A percentile compares a stretch with the other conserved stretches of the same genome.
Evolutionary conservation across 2,329 filamentous ascomycete species (phyloP).

Genomic region (Cadophora gregata): DNA sequence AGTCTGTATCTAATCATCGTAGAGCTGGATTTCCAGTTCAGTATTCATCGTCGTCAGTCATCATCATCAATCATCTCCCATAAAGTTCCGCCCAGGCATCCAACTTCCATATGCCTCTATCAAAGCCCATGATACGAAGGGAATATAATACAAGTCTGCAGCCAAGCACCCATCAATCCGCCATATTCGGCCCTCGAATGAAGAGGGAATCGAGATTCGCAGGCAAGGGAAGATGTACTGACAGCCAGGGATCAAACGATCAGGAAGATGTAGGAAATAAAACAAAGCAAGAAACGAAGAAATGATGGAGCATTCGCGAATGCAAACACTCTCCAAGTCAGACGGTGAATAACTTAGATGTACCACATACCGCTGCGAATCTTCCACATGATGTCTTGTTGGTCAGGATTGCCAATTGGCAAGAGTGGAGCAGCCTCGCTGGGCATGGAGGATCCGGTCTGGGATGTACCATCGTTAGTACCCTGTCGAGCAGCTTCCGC

Average conservation of each 20-base stretch:
- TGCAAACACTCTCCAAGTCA: conserved; percentile 23
- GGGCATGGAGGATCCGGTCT: conserved; percentile 30
- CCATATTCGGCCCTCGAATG: conserved; percentile 19
- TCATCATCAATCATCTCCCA: conserved; percentile 19
- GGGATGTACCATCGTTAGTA: conserved; percentile 28
- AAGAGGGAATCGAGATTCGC: conserved; percentile 13
- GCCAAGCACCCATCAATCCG: conserved; percentile 18
- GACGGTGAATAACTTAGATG: conserved; percentile 34
- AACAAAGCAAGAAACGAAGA: conserved; percentile 19
- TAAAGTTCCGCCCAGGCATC: conserved; percentile 16
- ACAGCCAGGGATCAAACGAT: conserved; percentile 31
- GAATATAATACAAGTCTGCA: conserved; percentile 30
- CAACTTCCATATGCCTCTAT: conserved; percentile 18
- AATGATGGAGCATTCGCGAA: conserved; percentile 34
- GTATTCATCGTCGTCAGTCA: background rate
- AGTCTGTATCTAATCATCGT: conserved; percentile 10
- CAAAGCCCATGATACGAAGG: conserved; percentile 30
- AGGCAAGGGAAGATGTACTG: conserved; percentile 18
- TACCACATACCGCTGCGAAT: conserved; percentile 45
- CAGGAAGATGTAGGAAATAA: conserved; percentile 8
- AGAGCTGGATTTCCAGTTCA: background rate
- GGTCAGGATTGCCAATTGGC: conserved; percentile 37
- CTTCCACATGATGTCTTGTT: conserved; percentile 21
- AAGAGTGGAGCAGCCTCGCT: conserved; percentile 37
- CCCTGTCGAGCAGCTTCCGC: conserved; percentile 21